Percentiles rank a stretch among this genome's conserved stretches.
Evolutionary conservation across 345 rosid species (phyloP).

Genomic region (Anacardium occidentale): DNA sequence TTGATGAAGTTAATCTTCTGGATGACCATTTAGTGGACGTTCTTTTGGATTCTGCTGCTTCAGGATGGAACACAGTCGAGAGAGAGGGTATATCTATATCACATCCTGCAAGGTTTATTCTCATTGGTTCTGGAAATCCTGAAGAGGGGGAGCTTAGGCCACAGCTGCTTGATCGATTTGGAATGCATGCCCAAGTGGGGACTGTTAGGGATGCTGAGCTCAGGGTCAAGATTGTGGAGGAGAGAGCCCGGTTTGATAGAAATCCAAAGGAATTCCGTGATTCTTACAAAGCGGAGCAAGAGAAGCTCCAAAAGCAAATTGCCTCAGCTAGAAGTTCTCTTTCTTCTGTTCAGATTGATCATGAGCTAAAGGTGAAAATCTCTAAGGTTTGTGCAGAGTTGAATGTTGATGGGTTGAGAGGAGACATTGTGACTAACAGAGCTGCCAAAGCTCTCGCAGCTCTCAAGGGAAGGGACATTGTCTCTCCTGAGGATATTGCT

Average conservation of each 20-base stretch:
- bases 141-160: conserved; percentile 96
- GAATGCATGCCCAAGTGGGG: conserved; percentile 95
- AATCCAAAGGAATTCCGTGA: conserved; percentile 82
- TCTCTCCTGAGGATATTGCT: conserved; percentile 86
- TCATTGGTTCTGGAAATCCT: conserved; percentile 93
- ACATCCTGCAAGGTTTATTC: conserved; percentile 88
- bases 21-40: conserved; percentile 98
- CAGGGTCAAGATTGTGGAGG: conserved; percentile 92
- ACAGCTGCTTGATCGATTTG: conserved; percentile 86
- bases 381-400: conserved; percentile 93
- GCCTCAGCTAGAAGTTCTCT: conserved; percentile 61
- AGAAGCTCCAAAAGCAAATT: conserved; percentile 86
- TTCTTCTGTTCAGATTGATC: conserved; percentile 75
- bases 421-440: conserved; percentile 94
- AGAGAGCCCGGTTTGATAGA: conserved; percentile 77
- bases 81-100: conserved; percentile 95
- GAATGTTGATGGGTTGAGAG: conserved; percentile 92
- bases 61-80: conserved; percentile 95
- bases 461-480: conserved; percentile 77
- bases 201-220: conserved; percentile 89
- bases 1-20: conserved; percentile 93
- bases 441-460: conserved; percentile 94
- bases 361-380: conserved; percentile 83
- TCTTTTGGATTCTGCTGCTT: conserved; percentile 92
- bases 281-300: conserved; percentile 75